These are phyloP conservation scores for Hondaea fermentalgiana DNA, from an alignment of 108 stramenopile species.

Conservation along the genomic window DNA sequence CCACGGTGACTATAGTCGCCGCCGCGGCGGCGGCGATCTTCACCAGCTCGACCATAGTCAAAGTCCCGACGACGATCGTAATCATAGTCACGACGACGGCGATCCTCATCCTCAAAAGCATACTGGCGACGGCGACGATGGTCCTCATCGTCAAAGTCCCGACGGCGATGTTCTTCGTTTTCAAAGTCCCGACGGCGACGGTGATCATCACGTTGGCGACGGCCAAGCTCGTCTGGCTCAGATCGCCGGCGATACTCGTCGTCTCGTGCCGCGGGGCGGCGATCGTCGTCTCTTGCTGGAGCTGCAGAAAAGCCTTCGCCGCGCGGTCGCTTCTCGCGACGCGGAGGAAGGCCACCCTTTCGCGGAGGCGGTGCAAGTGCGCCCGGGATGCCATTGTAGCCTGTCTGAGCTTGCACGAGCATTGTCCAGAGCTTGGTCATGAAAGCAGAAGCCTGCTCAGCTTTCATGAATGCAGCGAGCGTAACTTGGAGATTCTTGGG, in stretches of 20 bases:
- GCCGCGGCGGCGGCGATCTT: neutral
- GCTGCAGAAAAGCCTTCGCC: too few species aligned
- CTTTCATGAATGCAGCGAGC: neutral
- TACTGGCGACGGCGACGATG: neutral
- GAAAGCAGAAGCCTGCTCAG: neutral
- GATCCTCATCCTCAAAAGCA: neutral
- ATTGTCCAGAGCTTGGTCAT: neutral
- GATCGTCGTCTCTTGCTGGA: too few species aligned
- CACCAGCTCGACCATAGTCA: neutral
- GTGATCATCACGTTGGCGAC: neutral
- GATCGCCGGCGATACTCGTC: too few species aligned
- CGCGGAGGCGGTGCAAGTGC: neutral
- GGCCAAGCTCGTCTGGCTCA: too few species aligned
- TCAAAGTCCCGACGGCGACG: neutral
- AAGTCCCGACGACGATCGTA: neutral
- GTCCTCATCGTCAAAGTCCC: neutral
- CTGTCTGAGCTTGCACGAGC: neutral
- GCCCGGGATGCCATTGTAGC: neutral
- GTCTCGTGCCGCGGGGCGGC: too few species aligned
- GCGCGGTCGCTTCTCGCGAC: neutral
- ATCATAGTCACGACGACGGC: neutral
- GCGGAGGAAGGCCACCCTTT: neutral
- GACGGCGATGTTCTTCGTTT: neutral
- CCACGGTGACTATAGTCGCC: neutral
- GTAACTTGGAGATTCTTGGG: neutral